Evolutionary conservation across 345 rosid species (phyloP), one percentile per base, ranked within the genome.

Genomic region (Isatis tinctoria): DNA sequence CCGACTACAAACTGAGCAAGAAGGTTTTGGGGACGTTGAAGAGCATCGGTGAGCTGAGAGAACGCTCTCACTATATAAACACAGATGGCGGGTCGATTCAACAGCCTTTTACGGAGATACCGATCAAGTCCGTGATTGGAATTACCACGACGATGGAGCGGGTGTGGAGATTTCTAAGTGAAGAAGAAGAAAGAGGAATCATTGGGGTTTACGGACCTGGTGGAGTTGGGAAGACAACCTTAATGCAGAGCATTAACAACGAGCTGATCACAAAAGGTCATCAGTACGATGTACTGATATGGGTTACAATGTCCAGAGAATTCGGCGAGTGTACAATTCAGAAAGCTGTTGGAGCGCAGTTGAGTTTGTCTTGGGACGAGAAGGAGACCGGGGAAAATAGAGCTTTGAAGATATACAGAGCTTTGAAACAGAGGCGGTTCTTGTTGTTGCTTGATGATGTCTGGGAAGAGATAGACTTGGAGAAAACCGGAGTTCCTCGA

Each of bases 381-480:
- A 81, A 36, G 37, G 78, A 74, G 43, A 60, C 73, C 10, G 82
- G 63, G 13, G 83, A 79, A 10, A 43, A 74, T 8, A 78, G 83
- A 71, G 80, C 85, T 53, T 6, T 1, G 28, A 72, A 76, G 70
- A 73, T 81, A 51, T 35, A 45, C 54, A 45, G 74, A 18, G 70
- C 66, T 10, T 65, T 83, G 71, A 74, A 33, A 37, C 69, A 60
- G 67, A 79, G 60, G 48, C 75, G 63, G 53, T 81, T 79, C 51
- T 70, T 79, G 54, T 79, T 81, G 28, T 71, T 79, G 22, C 59
- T 83, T 9, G 87, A 83, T 67, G 87, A 83, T 79, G 65, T 74
- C 20, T 83, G 87, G 87, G 76, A 84, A 66, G 74, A 78, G 71
- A 65, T 84, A 62, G 79, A 81, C 68, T 81, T 84, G 52, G 64